phyloP scores from a whole-genome alignment of 2,329 filamentous ascomycete genomes.

The Sporothrix globosa region DNA sequence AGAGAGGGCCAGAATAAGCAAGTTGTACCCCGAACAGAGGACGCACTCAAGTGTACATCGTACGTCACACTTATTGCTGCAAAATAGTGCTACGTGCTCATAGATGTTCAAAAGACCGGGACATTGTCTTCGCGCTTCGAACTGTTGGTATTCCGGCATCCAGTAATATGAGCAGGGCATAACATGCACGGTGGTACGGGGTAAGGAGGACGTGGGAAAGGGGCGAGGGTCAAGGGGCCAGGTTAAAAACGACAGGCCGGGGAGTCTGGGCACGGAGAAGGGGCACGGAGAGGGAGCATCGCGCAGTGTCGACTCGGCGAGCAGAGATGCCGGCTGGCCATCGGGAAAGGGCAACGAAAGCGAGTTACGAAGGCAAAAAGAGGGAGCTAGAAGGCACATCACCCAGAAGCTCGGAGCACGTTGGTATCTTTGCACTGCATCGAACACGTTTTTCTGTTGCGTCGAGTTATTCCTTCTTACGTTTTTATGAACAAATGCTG shows the following conservation, averaged over 20 bases:
- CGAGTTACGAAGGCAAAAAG: neutral
- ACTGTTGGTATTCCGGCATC: no score
- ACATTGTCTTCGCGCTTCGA: no score
- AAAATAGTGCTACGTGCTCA: no score
- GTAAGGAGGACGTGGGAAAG: neutral
- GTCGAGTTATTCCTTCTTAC: neutral
- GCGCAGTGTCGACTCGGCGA: neutral
- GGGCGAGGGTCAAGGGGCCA: neutral
- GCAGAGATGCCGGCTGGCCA: neutral
- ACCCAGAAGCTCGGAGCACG: constrained; percentile 10
- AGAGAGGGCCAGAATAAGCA: no score
- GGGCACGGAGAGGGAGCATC: neutral
- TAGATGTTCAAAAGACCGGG: no score
- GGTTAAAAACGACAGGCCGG: neutral
- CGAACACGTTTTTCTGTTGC: constrained; percentile 9
- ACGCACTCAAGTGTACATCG: no score
- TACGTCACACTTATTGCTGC: no score
- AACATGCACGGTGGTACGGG: neutral
- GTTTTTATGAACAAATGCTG: neutral
- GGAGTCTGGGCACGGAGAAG: neutral
- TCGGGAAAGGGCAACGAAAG: neutral
- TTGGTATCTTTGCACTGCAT: constrained; percentile 10
- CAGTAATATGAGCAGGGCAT: neutral
- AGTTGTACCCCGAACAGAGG: no score
- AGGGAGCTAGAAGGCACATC: neutral